A percentile compares a stretch with the other conserved stretches of the same genome.
Evolutionary conservation across 2,329 filamentous ascomycete genomes (phyloP).

Genomic region (Pseudocercospora musae): DNA sequence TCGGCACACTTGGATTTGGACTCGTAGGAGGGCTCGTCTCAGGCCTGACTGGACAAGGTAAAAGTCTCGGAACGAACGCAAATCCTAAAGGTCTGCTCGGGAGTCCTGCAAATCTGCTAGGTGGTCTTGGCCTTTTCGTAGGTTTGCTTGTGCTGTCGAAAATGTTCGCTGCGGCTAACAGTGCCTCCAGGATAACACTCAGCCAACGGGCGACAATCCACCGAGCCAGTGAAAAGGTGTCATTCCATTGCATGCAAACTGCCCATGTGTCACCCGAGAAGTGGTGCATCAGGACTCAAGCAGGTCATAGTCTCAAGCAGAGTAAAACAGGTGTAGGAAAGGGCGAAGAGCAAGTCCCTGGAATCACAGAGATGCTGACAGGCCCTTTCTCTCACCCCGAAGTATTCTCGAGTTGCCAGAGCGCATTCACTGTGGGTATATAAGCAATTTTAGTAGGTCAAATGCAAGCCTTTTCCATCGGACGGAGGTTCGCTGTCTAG

Average conservation of each 20-base stretch:
- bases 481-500: not conserved
- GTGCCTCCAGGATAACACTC: not conserved
- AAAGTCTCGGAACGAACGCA: not conserved
- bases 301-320: not conserved
- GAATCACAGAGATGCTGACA: not conserved
- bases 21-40: not conserved
- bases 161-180: not conserved
- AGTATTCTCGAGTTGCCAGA: not conserved
- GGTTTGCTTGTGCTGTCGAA: not conserved
- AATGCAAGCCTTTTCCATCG: not conserved
- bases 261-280: not conserved
- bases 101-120: not conserved
- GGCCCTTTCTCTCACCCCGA: not conserved
- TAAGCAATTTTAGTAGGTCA: not conserved
- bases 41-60: not conserved
- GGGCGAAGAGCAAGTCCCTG: too few species aligned
- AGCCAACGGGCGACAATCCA: not conserved
- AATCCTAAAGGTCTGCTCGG: not conserved
- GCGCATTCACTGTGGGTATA: not conserved
- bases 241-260: not conserved
- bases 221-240: not conserved
- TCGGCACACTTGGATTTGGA: not conserved
- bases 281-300: not conserved
- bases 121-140: conserved; percentile 1
- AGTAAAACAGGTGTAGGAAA: too few species aligned